A percentile compares a stretch with the other conserved stretches of the same genome.
phyloP scores from a whole-genome alignment of 2,329 filamentous ascomycete species.

The Aureobasidium subglaciale region DNA sequence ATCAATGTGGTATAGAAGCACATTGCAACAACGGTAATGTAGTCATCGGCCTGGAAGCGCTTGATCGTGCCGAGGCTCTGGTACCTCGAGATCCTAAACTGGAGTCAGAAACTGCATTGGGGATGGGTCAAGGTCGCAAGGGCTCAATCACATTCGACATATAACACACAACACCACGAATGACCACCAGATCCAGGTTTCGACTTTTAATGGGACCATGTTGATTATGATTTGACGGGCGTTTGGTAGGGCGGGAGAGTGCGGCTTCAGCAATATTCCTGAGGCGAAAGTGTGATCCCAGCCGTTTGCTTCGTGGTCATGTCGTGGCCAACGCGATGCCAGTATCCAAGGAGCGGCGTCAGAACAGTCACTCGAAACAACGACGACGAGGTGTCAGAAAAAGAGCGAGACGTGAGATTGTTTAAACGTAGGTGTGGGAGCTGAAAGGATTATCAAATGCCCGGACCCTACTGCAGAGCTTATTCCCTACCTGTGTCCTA shows the following conservation, averaged over 20 bases:
- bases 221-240: not conserved
- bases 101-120: constrained; percentile 3
- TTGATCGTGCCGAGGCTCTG: constrained; percentile 41
- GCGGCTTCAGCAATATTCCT: constrained; percentile 14
- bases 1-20: constrained; percentile 45
- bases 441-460: constrained; percentile 6
- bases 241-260: not conserved
- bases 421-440: not conserved
- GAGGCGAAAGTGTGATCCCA: constrained; percentile 10
- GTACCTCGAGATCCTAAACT: constrained; percentile 35
- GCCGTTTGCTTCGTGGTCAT: constrained; percentile 1
- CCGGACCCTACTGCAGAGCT: not conserved
- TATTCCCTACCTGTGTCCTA: constrained; percentile 5
- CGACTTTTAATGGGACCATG: constrained; percentile 33
- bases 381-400: not conserved
- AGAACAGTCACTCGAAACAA: not conserved
- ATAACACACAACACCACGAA: constrained; percentile 35
- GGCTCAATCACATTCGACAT: constrained; percentile 34
- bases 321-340: not conserved
- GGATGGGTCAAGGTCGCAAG: constrained; percentile 2
- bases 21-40: constrained; percentile 48
- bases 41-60: constrained; percentile 51
- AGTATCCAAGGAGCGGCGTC: not conserved
- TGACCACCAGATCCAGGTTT: constrained; percentile 43
- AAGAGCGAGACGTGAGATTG: not conserved